A percentile compares a stretch with the other conserved stretches of the same genome.
Conservation (phyloP, 2,329 filamentous ascomycete genomes). For the Nigrospora sphaerica region DNA sequence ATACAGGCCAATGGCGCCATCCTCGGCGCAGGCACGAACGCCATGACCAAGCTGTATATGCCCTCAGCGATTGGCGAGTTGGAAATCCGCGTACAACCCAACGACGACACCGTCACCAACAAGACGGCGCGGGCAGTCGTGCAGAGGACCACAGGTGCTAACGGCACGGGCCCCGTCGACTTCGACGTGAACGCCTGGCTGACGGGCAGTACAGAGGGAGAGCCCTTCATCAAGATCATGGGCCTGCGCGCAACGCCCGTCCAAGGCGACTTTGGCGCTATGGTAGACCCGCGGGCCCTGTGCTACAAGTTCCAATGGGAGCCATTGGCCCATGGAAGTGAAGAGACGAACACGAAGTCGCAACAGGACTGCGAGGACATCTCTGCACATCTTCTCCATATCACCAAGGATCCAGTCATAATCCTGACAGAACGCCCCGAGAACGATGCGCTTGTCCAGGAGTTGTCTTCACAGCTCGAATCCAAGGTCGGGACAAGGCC, state of each 20-base stretch:
- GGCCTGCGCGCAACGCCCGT: neutral
- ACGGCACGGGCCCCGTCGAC: neutral
- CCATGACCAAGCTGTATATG: neutral
- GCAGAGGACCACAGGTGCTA: no score
- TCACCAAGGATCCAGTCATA: neutral
- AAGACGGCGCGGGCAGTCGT: no score
- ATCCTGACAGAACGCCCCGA: neutral
- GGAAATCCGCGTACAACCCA: neutral
- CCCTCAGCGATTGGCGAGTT: neutral
- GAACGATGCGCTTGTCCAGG: neutral
- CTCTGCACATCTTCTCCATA: no score
- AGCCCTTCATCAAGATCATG: neutral
- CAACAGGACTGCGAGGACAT: no score
- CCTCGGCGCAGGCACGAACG: neutral
- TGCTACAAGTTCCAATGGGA: slow-evolving; percentile 16
- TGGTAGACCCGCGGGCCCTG: neutral
- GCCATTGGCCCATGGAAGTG: neutral
- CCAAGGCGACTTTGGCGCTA: neutral
- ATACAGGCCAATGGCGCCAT: neutral
- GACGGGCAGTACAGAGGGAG: neutral
- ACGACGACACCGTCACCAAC: no score
- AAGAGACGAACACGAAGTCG: neutral
- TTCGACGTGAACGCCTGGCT: neutral
- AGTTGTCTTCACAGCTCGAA: neutral
- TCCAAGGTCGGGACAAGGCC: neutral